Evolutionary conservation across 805 yeast genomes (phyloP), one percentile per base, ranked within the genome.

Genomic region (Metschnikowia dekortorum): DNA sequence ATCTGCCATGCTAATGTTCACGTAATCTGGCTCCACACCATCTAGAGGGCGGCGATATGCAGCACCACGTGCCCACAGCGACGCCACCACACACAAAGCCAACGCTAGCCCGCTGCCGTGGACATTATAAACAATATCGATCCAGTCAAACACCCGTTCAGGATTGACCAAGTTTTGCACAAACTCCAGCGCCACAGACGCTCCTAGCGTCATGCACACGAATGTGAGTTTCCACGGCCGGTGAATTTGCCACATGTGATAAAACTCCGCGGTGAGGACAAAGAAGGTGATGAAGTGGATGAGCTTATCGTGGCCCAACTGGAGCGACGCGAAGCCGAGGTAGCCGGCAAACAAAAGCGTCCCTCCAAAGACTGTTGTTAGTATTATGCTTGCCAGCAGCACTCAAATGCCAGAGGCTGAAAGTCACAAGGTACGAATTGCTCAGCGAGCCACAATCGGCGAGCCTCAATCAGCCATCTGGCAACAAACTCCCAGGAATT

Each of bases 241-340:
- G 11, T 46, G 49, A 7, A 71, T 60, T 35, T 79, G 76, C 43
- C 77, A 60, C 2, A 75, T 54, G 61, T 73, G 75, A 53, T 74
- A 75, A 58, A 81, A 79, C 43, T 81, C 71, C 29, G 64, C 61
- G 0, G 86, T 77, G 10, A 82, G 70, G 0, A 74, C 50, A 43
- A 70, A 58, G 58, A 82, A 82, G 6, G 74, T 75, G 4, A 56
- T 8, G 47, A 77, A 76, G 60, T 82, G 87, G 1, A 78, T 59
- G 10, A 70, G 32, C 61, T 82, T 82, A 57, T 82, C 87, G 60
- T 81, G 69, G 8, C 63, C 62, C 18, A 80, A 56, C 0, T 71
- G 70, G 2, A 80, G 59, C 64, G 66, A 70, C 22, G 83, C 78
- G 58, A 80, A 76, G 18, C 85, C 85, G 6, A 80, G 64, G 52